phyloP scores from a whole-genome alignment of 768 basidiomycete genomes.

The Imleria badia region DNA sequence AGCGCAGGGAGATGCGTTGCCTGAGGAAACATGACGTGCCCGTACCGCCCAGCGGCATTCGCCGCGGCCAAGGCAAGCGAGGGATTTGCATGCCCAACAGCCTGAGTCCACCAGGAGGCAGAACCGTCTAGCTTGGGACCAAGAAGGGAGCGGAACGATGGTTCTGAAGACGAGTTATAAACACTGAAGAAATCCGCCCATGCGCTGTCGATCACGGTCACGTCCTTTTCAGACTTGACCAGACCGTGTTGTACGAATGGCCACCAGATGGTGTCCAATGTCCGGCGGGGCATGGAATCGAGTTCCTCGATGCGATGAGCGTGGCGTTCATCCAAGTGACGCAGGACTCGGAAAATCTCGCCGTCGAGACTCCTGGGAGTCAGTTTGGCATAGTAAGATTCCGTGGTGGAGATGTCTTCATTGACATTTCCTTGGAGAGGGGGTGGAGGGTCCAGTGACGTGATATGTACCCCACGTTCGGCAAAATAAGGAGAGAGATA shows the following conservation, averaged over 20 bases:
- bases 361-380: constrained; percentile 35
- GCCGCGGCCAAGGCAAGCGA: constrained; percentile 84
- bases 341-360: constrained; percentile 47
- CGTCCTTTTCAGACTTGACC: constrained; percentile 63
- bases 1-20: constrained; percentile 86
- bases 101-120: constrained; percentile 98
- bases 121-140: constrained; percentile 83
- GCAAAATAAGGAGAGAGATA: constrained; percentile 80
- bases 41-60: constrained; percentile 87
- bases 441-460: constrained; percentile 60
- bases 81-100: constrained; percentile 79
- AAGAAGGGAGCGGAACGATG: constrained; percentile 38
- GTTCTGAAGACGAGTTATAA: constrained; percentile 38
- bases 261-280: constrained; percentile 89
- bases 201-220: constrained; percentile 92
- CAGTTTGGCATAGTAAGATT: constrained; percentile 69
- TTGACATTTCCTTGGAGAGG: constrained; percentile 38
- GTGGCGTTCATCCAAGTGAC: constrained; percentile 66
- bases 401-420: constrained; percentile 53
- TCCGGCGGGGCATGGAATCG: constrained; percentile 73
- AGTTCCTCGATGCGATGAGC: constrained; percentile 65
- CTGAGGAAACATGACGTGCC: constrained; percentile 95
- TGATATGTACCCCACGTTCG: constrained; percentile 61
- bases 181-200: constrained; percentile 83
- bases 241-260: constrained; percentile 92